Evolutionary conservation across 108 stramenopile species (phyloP), one percentile per base, ranked within the genome.

Genomic region (Conticribra weissflogii): DNA sequence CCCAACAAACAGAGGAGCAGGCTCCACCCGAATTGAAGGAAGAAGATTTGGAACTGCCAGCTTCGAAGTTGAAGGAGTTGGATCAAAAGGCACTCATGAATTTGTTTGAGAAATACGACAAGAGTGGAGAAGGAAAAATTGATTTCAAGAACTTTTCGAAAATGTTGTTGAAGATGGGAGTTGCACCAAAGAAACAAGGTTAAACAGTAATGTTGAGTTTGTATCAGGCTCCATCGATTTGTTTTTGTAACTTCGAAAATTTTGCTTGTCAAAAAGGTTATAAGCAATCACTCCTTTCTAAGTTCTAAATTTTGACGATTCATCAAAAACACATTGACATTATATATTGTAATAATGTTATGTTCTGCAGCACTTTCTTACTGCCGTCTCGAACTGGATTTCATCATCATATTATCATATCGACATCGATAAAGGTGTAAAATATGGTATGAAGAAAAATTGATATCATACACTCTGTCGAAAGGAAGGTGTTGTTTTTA

Each of bases 121-220:
- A 80, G 64, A 88, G 95, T 62, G 89, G 92, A 27, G 85, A 88
- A 79, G 98, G 98, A 7, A 72, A 72, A 36, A 94, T 98, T 69
- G 94, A 86, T 57, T 90, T 86, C 66, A 83, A 91, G 74, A 93
- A 98, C 56, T 96, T 98, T 69, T 81, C 90, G 19, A 71, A 81
- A n/a, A 88, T 96, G 91, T 74, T 98, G 73, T 67, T 96, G 67
- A 93, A 97, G 71, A 81, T 97, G 83, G 95, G 95, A 57, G 87
- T 98, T 67, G 96, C 96, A 15, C 98, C 98, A 14, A 68, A 50
- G 48, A 87, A 87, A 73, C 56, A 64, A 30, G 51, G 44, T 21
- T 41, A n/a, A 34, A 50, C 48, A 16, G 25, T 2, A 31, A 59
- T 56, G 55, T 9, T 67, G 36, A 19, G 2, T 4, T 52, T 16